Evolutionary conservation across 257 asterid genomes (phyloP).

Genomic region (Scutellaria barbata): DNA sequence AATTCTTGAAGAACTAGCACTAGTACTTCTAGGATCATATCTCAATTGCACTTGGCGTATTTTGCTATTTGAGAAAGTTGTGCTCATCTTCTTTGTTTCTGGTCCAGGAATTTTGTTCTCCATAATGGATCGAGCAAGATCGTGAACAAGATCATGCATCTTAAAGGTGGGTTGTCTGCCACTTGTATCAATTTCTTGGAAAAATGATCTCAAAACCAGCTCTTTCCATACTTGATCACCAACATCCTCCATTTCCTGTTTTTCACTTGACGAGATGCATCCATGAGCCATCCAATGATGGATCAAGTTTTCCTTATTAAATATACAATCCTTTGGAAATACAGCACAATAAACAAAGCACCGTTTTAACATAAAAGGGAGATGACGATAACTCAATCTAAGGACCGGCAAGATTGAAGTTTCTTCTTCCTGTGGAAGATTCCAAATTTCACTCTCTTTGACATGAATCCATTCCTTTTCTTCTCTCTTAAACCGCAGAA

Average conservation of each 20-base stretch:
- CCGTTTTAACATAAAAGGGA: slow-evolving; percentile 24
- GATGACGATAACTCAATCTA: slow-evolving; percentile 40
- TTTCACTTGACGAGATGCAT: not conserved
- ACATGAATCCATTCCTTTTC: slow-evolving; percentile 36
- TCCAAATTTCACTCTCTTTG: slow-evolving; percentile 35
- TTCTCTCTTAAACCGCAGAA: slow-evolving; percentile 34
- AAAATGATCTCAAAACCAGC: not conserved
- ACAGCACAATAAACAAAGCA: slow-evolving; percentile 40
- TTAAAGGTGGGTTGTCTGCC: not conserved
- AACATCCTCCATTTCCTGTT: not conserved
- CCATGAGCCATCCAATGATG: slow-evolving; percentile 38
- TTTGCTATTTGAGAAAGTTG: not conserved
- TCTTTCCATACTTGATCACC: not conserved
- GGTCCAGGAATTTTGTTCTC: not conserved
- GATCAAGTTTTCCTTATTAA: slow-evolving; percentile 19
- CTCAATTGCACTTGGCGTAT: not conserved
- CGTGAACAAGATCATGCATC: slow-evolving; percentile 25
- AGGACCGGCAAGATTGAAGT: slow-evolving; percentile 35
- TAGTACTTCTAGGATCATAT: not conserved
- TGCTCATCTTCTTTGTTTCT: not conserved
- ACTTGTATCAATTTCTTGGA: not conserved
- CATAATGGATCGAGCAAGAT: slow-evolving; percentile 7
- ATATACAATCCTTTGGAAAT: slow-evolving; percentile 31
- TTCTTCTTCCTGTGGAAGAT: slow-evolving; percentile 26
- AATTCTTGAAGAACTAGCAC: not conserved